phyloP scores from a whole-genome alignment of 805 yeast genomes.

The Lipomyces spencermartinsiae region DNA sequence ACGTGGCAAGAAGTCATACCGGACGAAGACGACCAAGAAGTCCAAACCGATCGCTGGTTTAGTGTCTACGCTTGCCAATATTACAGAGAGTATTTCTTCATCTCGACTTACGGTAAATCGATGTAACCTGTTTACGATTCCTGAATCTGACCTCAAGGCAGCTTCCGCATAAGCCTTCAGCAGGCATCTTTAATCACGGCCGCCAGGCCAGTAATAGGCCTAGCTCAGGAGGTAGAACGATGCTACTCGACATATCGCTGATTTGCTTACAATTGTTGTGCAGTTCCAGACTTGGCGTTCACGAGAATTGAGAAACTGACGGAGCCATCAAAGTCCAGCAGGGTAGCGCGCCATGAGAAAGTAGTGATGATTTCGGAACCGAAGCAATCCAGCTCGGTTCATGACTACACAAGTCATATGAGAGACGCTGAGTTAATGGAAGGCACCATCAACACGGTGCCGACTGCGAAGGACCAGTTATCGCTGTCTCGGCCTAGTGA shows the following conservation, averaged over 20 bases:
- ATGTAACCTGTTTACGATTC: not conserved
- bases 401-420: not conserved
- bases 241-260: not conserved
- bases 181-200: constrained; percentile 11
- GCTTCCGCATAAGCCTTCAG: not conserved
- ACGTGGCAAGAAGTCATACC: constrained; percentile 4
- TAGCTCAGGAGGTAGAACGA: not conserved
- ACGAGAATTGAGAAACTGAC: not conserved
- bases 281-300: constrained; percentile 14
- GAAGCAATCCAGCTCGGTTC: not conserved
- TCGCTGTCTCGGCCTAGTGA: not conserved
- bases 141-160: not conserved
- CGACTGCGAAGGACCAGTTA: not conserved
- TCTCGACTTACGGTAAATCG: constrained; percentile 10
- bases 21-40: not conserved
- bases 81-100: not conserved
- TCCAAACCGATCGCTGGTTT: not conserved
- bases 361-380: not conserved
- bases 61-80: not conserved
- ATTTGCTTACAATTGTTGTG: not conserved
- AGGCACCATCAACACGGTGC: not conserved
- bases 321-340: not conserved
- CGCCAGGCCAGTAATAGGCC: not conserved
- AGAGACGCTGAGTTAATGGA: not conserved
- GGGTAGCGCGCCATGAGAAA: not conserved